Percentiles rank a stretch among this genome's conserved stretches.
Evolutionary conservation across 257 asterid species (phyloP).

Genomic region (Nicotiana attenuata): DNA sequence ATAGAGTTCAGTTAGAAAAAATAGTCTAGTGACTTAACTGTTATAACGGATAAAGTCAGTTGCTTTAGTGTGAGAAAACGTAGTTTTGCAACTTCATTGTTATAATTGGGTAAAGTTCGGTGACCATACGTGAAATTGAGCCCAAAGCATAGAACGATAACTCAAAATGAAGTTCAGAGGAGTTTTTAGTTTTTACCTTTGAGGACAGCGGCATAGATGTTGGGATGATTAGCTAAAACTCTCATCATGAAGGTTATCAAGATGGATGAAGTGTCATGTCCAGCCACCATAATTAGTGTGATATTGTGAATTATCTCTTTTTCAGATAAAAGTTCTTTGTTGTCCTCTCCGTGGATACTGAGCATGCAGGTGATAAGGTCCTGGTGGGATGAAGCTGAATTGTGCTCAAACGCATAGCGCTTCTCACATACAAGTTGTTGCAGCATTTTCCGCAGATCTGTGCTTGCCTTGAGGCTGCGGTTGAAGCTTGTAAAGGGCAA

Average conservation of each 20-base stretch:
- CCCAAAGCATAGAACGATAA: not conserved
- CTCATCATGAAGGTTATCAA: constrained; percentile 51
- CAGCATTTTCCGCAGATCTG: constrained; percentile 35
- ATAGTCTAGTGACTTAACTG: no score
- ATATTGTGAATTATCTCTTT: constrained; percentile 57
- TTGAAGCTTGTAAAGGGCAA: constrained; percentile 62
- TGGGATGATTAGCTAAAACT: constrained; percentile 39
- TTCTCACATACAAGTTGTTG: constrained; percentile 45
- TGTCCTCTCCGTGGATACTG: constrained; percentile 36
- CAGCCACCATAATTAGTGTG: constrained; percentile 57
- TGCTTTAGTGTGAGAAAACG: no score
- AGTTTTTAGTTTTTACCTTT: constrained; percentile 30
- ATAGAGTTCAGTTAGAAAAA: no score
- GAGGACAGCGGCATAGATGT: constrained; percentile 42
- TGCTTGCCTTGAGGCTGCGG: constrained; percentile 59
- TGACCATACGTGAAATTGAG: no score
- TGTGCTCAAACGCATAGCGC: constrained; percentile 29
- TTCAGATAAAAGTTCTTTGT: constrained; percentile 36
- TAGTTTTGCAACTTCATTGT: no score
- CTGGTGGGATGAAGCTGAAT: constrained; percentile 44
- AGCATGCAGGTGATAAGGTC: constrained; percentile 67
- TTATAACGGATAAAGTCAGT: no score
- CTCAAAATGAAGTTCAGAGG: not conserved
- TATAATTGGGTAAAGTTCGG: no score
- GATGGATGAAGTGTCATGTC: constrained; percentile 62